These are phyloP conservation scores for Zanthoxylum bungeanum DNA, from an alignment of 345 rosid species.

Conservation along the genomic window DNA sequence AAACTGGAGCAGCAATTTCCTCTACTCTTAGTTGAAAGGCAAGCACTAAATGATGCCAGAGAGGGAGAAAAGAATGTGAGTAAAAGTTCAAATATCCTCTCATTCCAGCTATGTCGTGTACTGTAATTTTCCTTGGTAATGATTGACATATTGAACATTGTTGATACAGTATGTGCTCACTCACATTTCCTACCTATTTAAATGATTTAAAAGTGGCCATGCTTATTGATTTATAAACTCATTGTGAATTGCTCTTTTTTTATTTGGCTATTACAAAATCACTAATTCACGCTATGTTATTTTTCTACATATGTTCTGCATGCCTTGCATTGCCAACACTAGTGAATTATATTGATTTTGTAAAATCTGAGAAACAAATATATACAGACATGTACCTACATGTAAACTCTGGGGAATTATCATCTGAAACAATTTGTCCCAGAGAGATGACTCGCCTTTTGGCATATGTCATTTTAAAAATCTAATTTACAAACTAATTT, in stretches of 20 bases:
- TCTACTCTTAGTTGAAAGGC: constrained; percentile 89
- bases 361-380: not conserved
- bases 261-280: not conserved
- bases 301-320: not conserved
- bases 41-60: constrained; percentile 93
- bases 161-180: not conserved
- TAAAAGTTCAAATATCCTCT: constrained; percentile 2
- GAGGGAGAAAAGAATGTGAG: constrained; percentile 83
- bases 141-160: not conserved
- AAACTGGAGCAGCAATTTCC: constrained; percentile 89
- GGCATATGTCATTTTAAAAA: not conserved
- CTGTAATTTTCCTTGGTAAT: not conserved
- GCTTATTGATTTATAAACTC: not conserved
- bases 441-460: not conserved
- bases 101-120: not conserved
- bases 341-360: not conserved
- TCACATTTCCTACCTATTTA: constrained; percentile 4
- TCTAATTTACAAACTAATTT: not conserved
- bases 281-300: not conserved
- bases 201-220: not conserved
- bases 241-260: not conserved
- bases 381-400: not conserved
- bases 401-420: not conserved
- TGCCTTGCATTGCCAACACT: not conserved
- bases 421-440: not conserved